A percentile compares a stretch with the other conserved stretches of the same genome.
These are phyloP conservation scores for Glycine tomentella DNA, from an alignment of 306 rosid species.

Conservation along the genomic window DNA sequence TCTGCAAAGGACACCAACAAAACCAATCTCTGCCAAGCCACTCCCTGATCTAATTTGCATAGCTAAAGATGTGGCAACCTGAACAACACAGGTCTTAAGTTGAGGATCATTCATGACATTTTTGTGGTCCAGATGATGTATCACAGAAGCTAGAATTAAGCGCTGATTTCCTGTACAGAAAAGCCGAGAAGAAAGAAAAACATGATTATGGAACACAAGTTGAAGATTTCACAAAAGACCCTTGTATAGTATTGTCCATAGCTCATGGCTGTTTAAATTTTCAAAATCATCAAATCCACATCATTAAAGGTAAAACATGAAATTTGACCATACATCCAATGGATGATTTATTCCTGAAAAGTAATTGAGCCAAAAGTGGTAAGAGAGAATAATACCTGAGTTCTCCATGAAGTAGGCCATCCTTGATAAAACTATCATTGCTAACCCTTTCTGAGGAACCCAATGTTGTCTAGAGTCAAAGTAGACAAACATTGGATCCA, in stretches of 20 bases:
- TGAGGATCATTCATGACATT: slow-evolving; percentile 75
- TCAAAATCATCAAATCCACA: background rate
- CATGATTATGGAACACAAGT: background rate
- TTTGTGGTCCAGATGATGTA: slow-evolving; percentile 98
- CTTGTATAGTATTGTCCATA: background rate
- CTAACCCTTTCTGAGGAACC: slow-evolving; percentile 80
- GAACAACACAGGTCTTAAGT: slow-evolving; percentile 77
- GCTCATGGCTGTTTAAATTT: too few species aligned
- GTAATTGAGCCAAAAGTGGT: slow-evolving; percentile 11
- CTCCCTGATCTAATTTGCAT: slow-evolving; percentile 77
- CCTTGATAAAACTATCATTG: slow-evolving; percentile 79
- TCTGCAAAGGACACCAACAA: slow-evolving; percentile 91
- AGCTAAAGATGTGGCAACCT: slow-evolving; percentile 79
- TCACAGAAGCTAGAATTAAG: slow-evolving; percentile 67
- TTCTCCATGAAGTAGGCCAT: slow-evolving; percentile 79
- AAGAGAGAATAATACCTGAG: slow-evolving; percentile 57
- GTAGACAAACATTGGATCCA: slow-evolving; percentile 91
- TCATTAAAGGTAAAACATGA: background rate
- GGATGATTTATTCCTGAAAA: slow-evolving; percentile 23
- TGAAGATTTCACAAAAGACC: background rate
- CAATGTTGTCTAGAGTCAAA: slow-evolving; percentile 85
- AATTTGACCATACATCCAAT: slow-evolving; percentile 16
- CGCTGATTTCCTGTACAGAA: slow-evolving; percentile 75
- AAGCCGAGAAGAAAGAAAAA: slow-evolving; percentile 32
- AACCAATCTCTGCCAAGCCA: slow-evolving; percentile 81